These are phyloP conservation scores for Fusarium caatingaense DNA, from an alignment of 2,329 filamentous ascomycete genomes.

Conservation along the genomic window DNA sequence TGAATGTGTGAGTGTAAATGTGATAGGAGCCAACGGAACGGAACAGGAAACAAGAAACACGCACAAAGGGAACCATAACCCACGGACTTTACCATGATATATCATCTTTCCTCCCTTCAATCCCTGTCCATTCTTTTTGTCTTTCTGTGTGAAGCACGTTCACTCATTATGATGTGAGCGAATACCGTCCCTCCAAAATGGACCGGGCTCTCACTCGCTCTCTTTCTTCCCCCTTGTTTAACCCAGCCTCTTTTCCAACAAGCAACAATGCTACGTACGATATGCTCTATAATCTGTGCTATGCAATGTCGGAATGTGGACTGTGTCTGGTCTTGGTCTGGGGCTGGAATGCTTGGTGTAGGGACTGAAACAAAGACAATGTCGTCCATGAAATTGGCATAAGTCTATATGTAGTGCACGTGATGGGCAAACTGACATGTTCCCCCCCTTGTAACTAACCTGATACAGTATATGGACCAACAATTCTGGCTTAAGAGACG, in stretches of 20 bases:
- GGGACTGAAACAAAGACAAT: constrained; percentile 54
- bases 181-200: constrained; percentile 31
- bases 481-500: constrained; percentile 19
- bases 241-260: constrained; percentile 48
- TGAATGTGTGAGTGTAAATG: constrained; percentile 6
- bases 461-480: constrained; percentile 17
- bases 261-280: constrained; percentile 50
- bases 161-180: constrained; percentile 19
- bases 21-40: constrained; percentile 26
- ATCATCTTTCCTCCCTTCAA: constrained; percentile 36
- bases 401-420: constrained; percentile 36
- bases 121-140: constrained; percentile 27
- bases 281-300: not conserved
- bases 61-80: constrained; percentile 27
- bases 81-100: constrained; percentile 41
- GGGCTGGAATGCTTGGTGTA: constrained; percentile 49
- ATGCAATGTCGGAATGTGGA: constrained; percentile 36
- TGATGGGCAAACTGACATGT: constrained; percentile 36
- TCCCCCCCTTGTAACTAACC: constrained; percentile 4
- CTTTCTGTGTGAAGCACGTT: constrained; percentile 17
- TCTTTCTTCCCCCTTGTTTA: constrained; percentile 20
- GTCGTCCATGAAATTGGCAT: constrained; percentile 43
- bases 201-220: constrained; percentile 29
- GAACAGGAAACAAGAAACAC: constrained; percentile 24
- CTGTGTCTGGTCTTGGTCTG: constrained; percentile 27